A percentile compares a stretch with the other conserved stretches of the same genome.
phyloP scores from a whole-genome alignment of 805 yeast genomes.

The Metschnikowia colocasiae region DNA sequence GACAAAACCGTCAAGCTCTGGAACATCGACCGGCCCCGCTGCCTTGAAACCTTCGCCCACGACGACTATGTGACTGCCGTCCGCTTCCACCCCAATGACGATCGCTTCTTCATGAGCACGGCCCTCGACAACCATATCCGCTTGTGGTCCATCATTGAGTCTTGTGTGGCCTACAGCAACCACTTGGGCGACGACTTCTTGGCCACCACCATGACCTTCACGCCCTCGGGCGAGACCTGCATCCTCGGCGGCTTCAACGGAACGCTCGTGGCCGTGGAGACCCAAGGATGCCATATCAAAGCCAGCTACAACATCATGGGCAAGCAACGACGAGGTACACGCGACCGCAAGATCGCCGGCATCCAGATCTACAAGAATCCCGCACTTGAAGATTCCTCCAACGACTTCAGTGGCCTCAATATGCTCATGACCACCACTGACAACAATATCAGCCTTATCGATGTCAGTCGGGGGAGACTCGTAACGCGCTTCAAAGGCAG shows the following conservation, averaged over 20 bases:
- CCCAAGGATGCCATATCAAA: constrained; percentile 53
- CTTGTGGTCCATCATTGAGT: constrained; percentile 83
- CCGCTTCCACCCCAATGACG: constrained; percentile 80
- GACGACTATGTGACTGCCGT: constrained; percentile 82
- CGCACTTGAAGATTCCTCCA: constrained; percentile 7
- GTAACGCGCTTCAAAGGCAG: constrained; percentile 72
- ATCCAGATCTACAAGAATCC: constrained; percentile 47
- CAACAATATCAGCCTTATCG: constrained; percentile 68
- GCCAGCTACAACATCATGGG: constrained; percentile 22
- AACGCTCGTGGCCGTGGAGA: constrained; percentile 53
- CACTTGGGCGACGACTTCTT: constrained; percentile 59
- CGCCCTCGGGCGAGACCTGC: constrained; percentile 59
- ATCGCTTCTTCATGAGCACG: constrained; percentile 79
- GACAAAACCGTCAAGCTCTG: constrained; percentile 80
- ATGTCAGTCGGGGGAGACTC: constrained; percentile 49
- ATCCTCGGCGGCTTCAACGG: constrained; percentile 83
- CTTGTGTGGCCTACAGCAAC: constrained; percentile 48
- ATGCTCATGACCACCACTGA: constrained; percentile 73
- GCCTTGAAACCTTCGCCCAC: constrained; percentile 63
- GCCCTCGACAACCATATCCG: constrained; percentile 72
- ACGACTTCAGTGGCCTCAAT: constrained; percentile 24
- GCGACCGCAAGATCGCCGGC: constrained; percentile 65
- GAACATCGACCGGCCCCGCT: constrained; percentile 68
- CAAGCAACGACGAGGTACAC: constrained; percentile 6
- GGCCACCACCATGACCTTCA: constrained; percentile 70